phyloP scores from a whole-genome alignment of 2,329 filamentous ascomycete genomes.

The Colletotrichum gigasporum region DNA sequence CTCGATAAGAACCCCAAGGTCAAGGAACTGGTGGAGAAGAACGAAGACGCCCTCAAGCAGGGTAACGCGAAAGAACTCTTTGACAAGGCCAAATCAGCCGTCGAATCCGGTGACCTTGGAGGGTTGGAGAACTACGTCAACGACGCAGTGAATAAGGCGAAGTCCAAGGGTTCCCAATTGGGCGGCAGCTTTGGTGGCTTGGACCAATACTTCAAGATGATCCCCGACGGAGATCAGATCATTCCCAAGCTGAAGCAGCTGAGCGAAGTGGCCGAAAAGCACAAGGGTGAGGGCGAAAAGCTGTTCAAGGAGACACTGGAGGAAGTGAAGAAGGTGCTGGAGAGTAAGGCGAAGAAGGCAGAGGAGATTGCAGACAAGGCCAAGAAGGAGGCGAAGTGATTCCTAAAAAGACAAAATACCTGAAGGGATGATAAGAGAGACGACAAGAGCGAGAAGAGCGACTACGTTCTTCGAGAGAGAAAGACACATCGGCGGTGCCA shows the following conservation, averaged over 20 bases:
- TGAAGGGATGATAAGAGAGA: no score
- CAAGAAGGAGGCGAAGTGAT: constrained; percentile 56
- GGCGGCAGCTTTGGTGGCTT: constrained; percentile 56
- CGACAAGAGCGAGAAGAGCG: no score
- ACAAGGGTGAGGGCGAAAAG: constrained; percentile 75
- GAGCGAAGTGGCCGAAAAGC: constrained; percentile 71
- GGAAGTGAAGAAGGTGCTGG: constrained; percentile 71
- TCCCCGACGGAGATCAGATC: constrained; percentile 72
- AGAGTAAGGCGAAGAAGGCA: constrained; percentile 65
- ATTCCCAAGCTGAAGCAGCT: constrained; percentile 73
- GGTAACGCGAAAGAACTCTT: constrained; percentile 73
- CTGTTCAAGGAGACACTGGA: constrained; percentile 74
- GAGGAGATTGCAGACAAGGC: constrained; percentile 67
- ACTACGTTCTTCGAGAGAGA: no score
- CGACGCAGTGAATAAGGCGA: constrained; percentile 63
- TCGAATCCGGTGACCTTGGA: constrained; percentile 67
- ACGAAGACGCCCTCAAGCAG: constrained; percentile 72
- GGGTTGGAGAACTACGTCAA: constrained; percentile 70
- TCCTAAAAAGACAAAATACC: no score
- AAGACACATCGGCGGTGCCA: no score
- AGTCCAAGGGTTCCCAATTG: constrained; percentile 55
- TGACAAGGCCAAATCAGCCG: constrained; percentile 68
- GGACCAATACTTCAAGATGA: constrained; percentile 71
- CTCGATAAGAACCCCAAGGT: constrained; percentile 81
- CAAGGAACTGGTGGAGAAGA: constrained; percentile 77